These are phyloP conservation scores for Solanum clarkiae DNA, from an alignment of 257 asterid species.

Conservation along the genomic window DNA sequence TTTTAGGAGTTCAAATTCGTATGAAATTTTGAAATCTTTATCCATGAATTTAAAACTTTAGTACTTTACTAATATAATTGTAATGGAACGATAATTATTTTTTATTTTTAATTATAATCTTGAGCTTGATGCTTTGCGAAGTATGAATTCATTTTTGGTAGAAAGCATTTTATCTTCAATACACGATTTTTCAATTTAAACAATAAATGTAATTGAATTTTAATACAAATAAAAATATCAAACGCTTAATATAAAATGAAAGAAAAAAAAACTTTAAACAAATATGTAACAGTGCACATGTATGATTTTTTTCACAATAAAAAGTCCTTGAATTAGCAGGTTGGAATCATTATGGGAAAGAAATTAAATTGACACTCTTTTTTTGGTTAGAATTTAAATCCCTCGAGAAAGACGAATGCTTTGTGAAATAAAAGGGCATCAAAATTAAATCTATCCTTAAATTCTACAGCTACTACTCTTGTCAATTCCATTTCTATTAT, in stretches of 20 bases:
- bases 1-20: neutral
- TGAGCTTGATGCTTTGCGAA: fast-evolving
- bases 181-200: fast-evolving
- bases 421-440: neutral
- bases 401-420: neutral
- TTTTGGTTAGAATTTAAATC: neutral
- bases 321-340: neutral
- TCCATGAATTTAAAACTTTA: neutral
- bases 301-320: neutral
- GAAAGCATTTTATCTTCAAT: neutral
- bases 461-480: neutral
- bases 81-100: neutral
- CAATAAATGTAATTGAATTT: neutral
- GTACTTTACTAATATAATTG: neutral
- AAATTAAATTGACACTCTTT: neutral
- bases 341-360: neutral
- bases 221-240: neutral
- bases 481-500: neutral
- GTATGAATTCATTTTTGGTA: neutral
- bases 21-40: neutral
- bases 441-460: neutral
- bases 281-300: neutral
- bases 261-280: neutral
- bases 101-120: neutral
- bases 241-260: neutral